These are phyloP conservation scores for Didymella arachidicola DNA, from an alignment of 2,329 filamentous ascomycete genomes.

Conservation along the genomic window DNA sequence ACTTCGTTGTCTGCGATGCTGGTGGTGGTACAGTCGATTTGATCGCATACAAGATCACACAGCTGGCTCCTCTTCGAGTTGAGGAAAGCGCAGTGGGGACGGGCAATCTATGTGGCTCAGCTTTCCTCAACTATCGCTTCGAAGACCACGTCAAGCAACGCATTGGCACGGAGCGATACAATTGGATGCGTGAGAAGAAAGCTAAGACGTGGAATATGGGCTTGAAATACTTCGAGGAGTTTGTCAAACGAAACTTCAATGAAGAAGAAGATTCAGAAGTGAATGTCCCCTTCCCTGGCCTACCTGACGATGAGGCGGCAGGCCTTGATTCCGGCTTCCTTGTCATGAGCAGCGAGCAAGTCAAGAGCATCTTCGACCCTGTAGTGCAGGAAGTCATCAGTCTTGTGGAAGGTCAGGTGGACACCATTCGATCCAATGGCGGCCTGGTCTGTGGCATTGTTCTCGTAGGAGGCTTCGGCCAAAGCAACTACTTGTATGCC, in stretches of 20 bases:
- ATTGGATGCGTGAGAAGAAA: conserved; percentile 79
- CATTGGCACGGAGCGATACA: conserved; percentile 71
- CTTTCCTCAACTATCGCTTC: conserved; percentile 81
- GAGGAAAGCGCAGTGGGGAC: conserved; percentile 83
- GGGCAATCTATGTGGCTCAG: conserved; percentile 78
- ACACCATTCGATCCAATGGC: conserved; percentile 49
- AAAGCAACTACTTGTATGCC: conserved; percentile 76
- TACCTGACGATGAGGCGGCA: conserved; percentile 77
- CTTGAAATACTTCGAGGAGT: conserved; percentile 81
- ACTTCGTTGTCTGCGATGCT: conserved; percentile 66
- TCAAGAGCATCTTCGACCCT: conserved; percentile 78
- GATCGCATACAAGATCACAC: conserved; percentile 83
- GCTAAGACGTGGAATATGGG: conserved; percentile 78
- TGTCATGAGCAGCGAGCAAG: conserved; percentile 72
- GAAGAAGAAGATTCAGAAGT: conserved; percentile 79
- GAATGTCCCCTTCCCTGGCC: conserved; percentile 78
- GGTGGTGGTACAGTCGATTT: conserved; percentile 72
- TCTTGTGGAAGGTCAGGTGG: conserved; percentile 55
- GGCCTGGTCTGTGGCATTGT: conserved; percentile 70
- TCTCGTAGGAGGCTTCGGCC: conserved; percentile 81
- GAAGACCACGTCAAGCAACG: conserved; percentile 76
- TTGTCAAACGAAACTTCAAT: conserved; percentile 84
- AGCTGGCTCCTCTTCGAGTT: conserved; percentile 73
- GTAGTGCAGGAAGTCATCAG: conserved; percentile 66
- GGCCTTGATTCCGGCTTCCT: conserved; percentile 80